A percentile compares a stretch with the other conserved stretches of the same genome.
Evolutionary conservation across 768 basidiomycete genomes (phyloP).

Genomic region (Pleurotus tuber-regium): DNA sequence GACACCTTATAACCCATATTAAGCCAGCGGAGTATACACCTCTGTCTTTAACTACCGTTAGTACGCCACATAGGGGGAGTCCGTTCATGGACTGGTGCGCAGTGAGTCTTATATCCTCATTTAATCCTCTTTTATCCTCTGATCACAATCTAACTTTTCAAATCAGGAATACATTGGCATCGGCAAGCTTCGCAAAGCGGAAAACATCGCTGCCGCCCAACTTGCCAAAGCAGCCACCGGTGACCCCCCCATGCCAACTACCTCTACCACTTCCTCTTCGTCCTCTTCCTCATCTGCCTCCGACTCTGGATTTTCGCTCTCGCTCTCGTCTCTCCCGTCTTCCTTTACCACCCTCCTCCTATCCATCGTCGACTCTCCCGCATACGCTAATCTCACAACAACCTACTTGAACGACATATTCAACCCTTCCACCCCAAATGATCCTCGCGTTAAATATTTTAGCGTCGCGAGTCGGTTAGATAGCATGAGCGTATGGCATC

Average conservation of each 20-base stretch:
- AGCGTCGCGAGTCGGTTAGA: constrained; percentile 81
- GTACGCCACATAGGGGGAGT: constrained; percentile 93
- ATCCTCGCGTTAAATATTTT: constrained; percentile 85
- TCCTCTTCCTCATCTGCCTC: constrained; percentile 5
- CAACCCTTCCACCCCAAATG: constrained; percentile 80
- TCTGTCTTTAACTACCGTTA: constrained; percentile 82
- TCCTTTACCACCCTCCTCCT: constrained; percentile 87
- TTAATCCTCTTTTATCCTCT: constrained; percentile 2
- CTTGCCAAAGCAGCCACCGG: constrained; percentile 10
- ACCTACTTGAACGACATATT: constrained; percentile 75
- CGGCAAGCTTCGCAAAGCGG: constrained; percentile 56
- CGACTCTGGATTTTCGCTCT: constrained; percentile 38
- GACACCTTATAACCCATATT: constrained; percentile 87
- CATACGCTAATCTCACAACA: constrained; percentile 92
- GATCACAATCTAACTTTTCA: constrained; percentile 7
- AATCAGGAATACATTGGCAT: constrained; percentile 86
- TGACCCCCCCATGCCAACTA: constrained; percentile 6
- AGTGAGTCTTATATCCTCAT: constrained; percentile 40
- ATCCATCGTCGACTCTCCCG: constrained; percentile 90
- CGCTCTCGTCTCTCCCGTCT: constrained; percentile 67
- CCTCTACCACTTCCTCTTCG: constrained; percentile 1
- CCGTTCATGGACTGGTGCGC: constrained; percentile 99
- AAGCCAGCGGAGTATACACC: constrained; percentile 82
- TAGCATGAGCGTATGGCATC: constrained; percentile 78
- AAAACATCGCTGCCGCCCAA: constrained; percentile 23